Percentiles rank a stretch among this genome's conserved stretches.
Evolutionary conservation across 257 asterid species (phyloP).

Genomic region (Fraxinus excelsior): DNA sequence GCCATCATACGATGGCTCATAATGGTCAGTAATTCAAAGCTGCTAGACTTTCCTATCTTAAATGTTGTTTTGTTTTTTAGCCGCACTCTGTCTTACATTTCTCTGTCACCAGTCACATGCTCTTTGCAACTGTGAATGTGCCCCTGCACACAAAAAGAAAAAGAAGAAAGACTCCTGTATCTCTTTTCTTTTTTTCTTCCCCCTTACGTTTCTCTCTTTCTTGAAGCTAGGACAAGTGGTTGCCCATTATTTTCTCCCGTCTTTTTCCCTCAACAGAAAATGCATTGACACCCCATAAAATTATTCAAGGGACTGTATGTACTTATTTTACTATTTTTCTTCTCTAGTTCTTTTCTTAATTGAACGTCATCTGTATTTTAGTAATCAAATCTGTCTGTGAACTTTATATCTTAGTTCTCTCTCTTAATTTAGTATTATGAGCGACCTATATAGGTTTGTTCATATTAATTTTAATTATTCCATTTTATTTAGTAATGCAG

Average conservation of each 20-base stretch:
- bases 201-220: background rate
- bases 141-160: background rate
- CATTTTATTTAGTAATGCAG: background rate
- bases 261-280: background rate
- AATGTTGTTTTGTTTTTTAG: background rate
- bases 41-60: background rate
- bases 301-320: background rate
- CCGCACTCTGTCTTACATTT: background rate
- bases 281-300: background rate
- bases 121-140: background rate
- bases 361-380: background rate
- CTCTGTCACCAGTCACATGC: background rate
- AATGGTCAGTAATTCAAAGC: background rate
- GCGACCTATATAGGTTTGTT: background rate
- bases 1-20: background rate
- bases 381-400: background rate
- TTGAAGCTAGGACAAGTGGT: background rate
- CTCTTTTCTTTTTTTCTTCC: background rate
- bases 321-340: background rate
- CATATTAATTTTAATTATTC: background rate
- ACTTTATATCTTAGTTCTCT: background rate
- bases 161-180: background rate
- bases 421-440: background rate
- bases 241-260: background rate
- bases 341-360: background rate